These are phyloP conservation scores for Litchi chinensis DNA, from an alignment of 345 rosid genomes.

Conservation along the genomic window DNA sequence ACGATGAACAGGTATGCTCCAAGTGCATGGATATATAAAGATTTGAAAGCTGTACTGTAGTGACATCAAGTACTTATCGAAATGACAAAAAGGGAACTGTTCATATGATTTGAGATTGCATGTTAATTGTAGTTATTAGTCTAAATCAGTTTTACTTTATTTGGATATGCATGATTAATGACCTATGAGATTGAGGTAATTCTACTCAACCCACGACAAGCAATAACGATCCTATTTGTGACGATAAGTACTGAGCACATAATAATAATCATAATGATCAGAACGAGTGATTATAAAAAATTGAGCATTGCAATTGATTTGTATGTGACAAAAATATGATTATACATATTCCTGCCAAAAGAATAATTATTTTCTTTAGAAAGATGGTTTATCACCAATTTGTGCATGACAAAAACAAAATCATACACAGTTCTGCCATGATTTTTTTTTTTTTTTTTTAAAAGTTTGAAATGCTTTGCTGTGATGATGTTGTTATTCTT, in stretches of 20 bases:
- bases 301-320: too few relatives aligned
- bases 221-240: too few relatives aligned
- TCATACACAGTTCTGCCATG: not conserved
- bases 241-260: too few relatives aligned
- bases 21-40: conserved; percentile 18
- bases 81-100: conserved; percentile 25
- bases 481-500: conserved; percentile 30
- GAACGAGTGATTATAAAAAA: not conserved
- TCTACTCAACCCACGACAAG: too few relatives aligned
- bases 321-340: not conserved
- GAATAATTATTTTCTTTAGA: not conserved
- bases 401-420: not conserved
- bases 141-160: not conserved
- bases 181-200: too few relatives aligned
- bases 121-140: not conserved
- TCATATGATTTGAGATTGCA: conserved; percentile 9
- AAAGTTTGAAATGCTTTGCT: conserved; percentile 22
- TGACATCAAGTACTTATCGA: not conserved
- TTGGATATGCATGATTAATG: too few relatives aligned
- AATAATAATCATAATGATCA: too few relatives aligned
- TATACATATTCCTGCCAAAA: not conserved
- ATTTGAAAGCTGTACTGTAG: not conserved
- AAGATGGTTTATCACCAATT: not conserved
- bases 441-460: too few relatives aligned
- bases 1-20: not conserved